Evolutionary conservation across 441 rosid genomes (phyloP).

Genomic region (Pelargonium citronellum): DNA sequence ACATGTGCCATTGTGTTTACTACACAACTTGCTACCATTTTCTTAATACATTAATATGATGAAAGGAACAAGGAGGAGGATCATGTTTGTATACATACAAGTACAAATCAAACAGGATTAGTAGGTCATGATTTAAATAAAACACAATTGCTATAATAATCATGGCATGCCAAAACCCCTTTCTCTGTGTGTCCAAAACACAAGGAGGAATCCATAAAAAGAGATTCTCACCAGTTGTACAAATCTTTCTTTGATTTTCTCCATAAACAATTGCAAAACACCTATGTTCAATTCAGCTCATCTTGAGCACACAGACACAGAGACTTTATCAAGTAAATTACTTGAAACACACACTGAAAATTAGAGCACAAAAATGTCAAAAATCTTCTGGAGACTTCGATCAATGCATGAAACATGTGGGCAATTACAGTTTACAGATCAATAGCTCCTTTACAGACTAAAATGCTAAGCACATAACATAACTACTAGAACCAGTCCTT

Average conservation of each 20-base stretch:
- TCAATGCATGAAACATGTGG: neutral
- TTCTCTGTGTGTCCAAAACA: too few relatives aligned
- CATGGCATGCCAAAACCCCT: conserved; percentile 9
- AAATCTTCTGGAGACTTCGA: neutral
- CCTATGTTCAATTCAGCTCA: neutral
- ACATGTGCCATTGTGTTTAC: neutral
- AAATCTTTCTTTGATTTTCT: conserved; percentile 33
- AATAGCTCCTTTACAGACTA: neutral
- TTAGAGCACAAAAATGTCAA: neutral
- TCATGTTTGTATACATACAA: too few relatives aligned
- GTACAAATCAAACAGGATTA: neutral
- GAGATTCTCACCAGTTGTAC: conserved; percentile 35
- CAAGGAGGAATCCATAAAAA: conserved; percentile 28
- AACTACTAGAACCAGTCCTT: neutral
- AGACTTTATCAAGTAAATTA: too few relatives aligned
- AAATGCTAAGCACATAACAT: too few relatives aligned
- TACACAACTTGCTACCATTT: neutral
- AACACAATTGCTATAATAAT: neutral
- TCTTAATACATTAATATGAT: neutral
- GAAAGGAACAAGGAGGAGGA: neutral
- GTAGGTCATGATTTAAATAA: neutral
- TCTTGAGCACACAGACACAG: too few relatives aligned
- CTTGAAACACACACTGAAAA: neutral
- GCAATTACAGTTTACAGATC: neutral
- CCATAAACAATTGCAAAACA: conserved; percentile 13